Evolutionary conservation across 495 filamentous ascomycete genomes (phyloP).

Genomic region (Penicillium turbatum): DNA sequence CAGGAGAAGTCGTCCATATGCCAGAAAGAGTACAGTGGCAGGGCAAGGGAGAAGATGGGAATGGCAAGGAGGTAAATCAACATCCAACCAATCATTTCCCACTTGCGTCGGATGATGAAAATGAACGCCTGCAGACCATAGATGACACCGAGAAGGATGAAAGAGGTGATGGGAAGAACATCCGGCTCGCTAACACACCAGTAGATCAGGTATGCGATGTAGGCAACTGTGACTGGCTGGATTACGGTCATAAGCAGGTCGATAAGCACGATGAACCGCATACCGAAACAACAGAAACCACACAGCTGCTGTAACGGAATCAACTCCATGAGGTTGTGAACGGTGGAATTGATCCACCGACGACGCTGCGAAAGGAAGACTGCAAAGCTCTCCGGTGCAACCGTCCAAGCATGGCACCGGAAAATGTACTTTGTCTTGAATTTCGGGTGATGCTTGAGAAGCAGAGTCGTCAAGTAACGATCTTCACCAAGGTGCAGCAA

Average conservation of each 20-base stretch:
- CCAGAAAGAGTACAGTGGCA: conserved; percentile 98
- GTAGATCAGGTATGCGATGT: conserved; percentile 84
- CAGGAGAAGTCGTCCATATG: conserved; percentile 99
- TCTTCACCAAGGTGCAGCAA: conserved; percentile 87
- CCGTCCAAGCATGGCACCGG: conserved; percentile 88
- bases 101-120: conserved; percentile 92
- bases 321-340: conserved; percentile 95
- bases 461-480: conserved; percentile 91
- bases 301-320: conserved; percentile 91
- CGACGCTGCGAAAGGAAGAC: conserved; percentile 98
- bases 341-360: conserved; percentile 98
- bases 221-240: conserved; percentile 87
- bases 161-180: conserved; percentile 73
- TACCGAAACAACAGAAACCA: conserved; percentile 99
- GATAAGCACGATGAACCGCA: conserved; percentile 96
- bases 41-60: conserved; percentile 83
- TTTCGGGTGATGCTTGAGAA: conserved; percentile 85
- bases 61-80: conserved; percentile 89
- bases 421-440: conserved; percentile 99
- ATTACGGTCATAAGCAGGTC: conserved; percentile 89
- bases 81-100: conserved; percentile 99
- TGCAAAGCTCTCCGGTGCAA: conserved; percentile 86
- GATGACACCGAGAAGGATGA: conserved; percentile 86
- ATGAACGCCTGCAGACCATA: conserved; percentile 97
- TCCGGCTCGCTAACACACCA: conserved; percentile 56